Evolutionary conservation across 164 flowering plant species (phyloP).

Genomic region (Brasenia schreberi): DNA sequence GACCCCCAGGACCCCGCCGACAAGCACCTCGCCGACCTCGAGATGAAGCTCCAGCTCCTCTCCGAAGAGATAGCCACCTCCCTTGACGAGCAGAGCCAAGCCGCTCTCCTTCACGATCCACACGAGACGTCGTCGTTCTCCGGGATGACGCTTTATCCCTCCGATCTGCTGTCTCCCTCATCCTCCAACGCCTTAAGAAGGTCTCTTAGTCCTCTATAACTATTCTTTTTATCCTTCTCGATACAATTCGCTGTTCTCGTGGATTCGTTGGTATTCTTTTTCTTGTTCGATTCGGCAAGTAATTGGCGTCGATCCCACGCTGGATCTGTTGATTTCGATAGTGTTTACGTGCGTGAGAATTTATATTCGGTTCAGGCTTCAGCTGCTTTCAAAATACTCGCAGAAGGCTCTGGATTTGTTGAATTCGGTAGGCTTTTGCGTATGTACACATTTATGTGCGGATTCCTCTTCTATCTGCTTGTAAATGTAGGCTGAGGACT

Average conservation of each 20-base stretch:
- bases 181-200: slow-evolving; percentile 77
- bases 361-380: not conserved
- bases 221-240: not conserved
- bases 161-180: slow-evolving; percentile 61
- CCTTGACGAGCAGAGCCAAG: slow-evolving; percentile 85
- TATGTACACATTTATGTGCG: too few species aligned
- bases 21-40: slow-evolving; percentile 82
- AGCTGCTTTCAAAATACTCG: not conserved
- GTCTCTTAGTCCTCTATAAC: slow-evolving; percentile 13
- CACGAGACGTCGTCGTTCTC: slow-evolving; percentile 84
- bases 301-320: too few species aligned
- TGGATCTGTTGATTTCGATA: too few species aligned
- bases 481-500: too few species aligned
- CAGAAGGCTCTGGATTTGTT: not conserved
- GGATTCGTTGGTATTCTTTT: too few species aligned
- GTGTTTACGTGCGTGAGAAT: too few species aligned
- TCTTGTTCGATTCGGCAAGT: too few species aligned
- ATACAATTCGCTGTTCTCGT: too few species aligned
- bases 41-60: slow-evolving; percentile 93
- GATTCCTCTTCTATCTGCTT: too few species aligned
- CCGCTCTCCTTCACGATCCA: slow-evolving; percentile 85
- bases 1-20: slow-evolving; percentile 73
- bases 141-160: slow-evolving; percentile 89
- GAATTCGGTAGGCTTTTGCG: not conserved
- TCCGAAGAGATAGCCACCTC: slow-evolving; percentile 96